phyloP scores from a whole-genome alignment of 495 filamentous ascomycete genomes.

The Thermothielavioides terrestris region DNA sequence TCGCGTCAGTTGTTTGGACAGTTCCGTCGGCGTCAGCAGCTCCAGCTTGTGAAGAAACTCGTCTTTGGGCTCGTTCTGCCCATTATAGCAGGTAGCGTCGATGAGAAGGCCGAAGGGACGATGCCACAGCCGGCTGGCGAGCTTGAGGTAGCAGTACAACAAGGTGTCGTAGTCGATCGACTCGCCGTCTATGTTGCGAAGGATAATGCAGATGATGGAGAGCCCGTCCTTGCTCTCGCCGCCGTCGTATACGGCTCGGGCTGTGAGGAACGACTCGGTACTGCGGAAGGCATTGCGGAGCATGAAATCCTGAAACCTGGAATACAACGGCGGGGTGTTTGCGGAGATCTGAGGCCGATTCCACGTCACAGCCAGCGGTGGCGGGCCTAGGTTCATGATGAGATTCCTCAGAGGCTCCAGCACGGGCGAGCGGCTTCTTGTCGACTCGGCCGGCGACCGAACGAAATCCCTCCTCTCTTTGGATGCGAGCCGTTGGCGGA shows the following conservation, averaged over 20 bases:
- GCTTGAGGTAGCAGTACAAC: conserved; percentile 57
- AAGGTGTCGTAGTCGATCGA: conserved; percentile 52
- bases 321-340: conserved; percentile 52
- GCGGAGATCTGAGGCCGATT: conserved; percentile 51
- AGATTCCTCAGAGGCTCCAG: conserved; percentile 47
- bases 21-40: conserved; percentile 48
- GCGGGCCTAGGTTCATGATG: conserved; percentile 54
- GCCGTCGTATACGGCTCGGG: conserved; percentile 56
- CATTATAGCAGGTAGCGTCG: conserved; percentile 57
- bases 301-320: conserved; percentile 63
- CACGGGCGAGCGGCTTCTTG: conserved; percentile 36
- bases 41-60: conserved; percentile 50
- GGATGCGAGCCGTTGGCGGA: conserved; percentile 51
- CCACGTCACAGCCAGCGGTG: conserved; percentile 55
- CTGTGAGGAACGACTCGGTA: conserved; percentile 50
- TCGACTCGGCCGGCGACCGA: conserved; percentile 42
- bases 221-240: conserved; percentile 60
- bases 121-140: conserved; percentile 59
- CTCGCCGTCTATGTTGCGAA: conserved; percentile 53
- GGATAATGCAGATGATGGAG: conserved; percentile 57
- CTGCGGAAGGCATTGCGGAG: conserved; percentile 54
- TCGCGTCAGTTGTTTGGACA: conserved; percentile 45
- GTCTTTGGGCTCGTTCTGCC: conserved; percentile 52
- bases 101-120: conserved; percentile 56
- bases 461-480: conserved; percentile 46